These are phyloP conservation scores for Apiotrichum laibachii DNA, from an alignment of 1,284 basidiomycete genomes.

Conservation along the genomic window DNA sequence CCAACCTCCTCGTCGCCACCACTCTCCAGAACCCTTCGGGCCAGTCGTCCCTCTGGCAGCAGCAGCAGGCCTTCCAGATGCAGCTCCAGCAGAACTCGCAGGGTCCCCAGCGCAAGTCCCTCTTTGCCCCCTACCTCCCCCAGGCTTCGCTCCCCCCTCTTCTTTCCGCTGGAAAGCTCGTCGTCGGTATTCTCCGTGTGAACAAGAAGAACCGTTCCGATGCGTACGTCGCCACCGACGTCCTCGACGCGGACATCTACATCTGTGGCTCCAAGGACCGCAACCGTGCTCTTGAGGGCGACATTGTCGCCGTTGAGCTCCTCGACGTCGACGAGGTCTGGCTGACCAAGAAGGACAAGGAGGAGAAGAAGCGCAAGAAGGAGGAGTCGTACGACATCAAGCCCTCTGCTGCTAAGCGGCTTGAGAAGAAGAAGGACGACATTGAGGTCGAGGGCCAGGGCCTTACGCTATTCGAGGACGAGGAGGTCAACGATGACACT, in stretches of 20 bases:
- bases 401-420: conserved; percentile 72
- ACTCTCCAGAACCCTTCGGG: conserved; percentile 63
- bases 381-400: conserved; percentile 86
- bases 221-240: conserved; percentile 98
- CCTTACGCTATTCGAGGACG: conserved; percentile 92
- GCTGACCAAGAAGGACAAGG: conserved; percentile 99
- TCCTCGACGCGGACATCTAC: conserved; percentile 97
- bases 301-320: conserved; percentile 97
- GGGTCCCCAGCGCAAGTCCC: conserved; percentile 92
- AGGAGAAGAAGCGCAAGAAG: conserved; percentile 99
- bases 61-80: conserved; percentile 71
- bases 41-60: conserved; percentile 64
- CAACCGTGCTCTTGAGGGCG: conserved; percentile 96
- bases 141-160: conserved; percentile 96
- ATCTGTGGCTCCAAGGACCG: conserved; percentile 98
- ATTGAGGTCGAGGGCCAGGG: conserved; percentile 99
- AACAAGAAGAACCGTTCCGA: conserved; percentile 99
- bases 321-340: conserved; percentile 98
- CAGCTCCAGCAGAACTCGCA: conserved; percentile 80
- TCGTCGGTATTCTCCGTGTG: conserved; percentile 94
- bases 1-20: conserved; percentile 90
- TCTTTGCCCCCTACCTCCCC: conserved; percentile 98
- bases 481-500: conserved; percentile 95
- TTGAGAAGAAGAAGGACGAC: conserved; percentile 99
- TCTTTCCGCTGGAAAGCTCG: conserved; percentile 95